A percentile compares a stretch with the other conserved stretches of the same genome.
Evolutionary conservation across 805 yeast genomes (phyloP).

Genomic region (Tetrapisispora fleetii): DNA sequence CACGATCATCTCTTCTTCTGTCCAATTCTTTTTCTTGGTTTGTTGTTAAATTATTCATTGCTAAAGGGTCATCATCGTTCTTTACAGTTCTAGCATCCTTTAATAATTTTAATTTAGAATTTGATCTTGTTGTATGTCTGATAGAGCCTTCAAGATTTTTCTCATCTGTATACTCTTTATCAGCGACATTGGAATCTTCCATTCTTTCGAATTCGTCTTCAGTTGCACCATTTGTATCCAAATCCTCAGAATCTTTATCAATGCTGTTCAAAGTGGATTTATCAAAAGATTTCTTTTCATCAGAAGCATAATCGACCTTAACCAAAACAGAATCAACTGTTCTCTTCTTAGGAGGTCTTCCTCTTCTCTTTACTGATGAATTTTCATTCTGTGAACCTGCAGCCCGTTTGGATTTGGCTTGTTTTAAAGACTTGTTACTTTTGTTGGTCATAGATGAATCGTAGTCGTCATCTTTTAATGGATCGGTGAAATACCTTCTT

Average conservation of each 20-base stretch:
- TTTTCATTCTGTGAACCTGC: background rate
- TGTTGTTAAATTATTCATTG: slow-evolving; percentile 2
- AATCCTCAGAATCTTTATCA: background rate
- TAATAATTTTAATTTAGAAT: background rate
- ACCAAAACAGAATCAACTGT: slow-evolving; percentile 22
- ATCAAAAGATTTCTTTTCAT: slow-evolving; percentile 1
- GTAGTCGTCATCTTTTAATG: slow-evolving; percentile 6
- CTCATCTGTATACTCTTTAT: background rate
- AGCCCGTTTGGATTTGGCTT: background rate
- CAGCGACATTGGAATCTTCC: slow-evolving; percentile 1
- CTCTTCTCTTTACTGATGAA: slow-evolving; percentile 22
- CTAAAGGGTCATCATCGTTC: background rate
- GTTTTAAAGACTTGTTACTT: background rate
- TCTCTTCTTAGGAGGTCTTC: slow-evolving; percentile 29
- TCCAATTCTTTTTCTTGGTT: slow-evolving; percentile 24
- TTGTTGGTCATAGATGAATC: background rate
- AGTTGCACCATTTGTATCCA: slow-evolving; percentile 3
- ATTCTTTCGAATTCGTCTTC: slow-evolving; percentile 3
- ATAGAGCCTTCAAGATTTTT: background rate
- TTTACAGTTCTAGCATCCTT: background rate
- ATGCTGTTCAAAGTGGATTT: background rate
- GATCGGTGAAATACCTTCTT: slow-evolving; percentile 25
- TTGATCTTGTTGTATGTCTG: background rate
- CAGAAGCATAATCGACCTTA: slow-evolving; percentile 41
- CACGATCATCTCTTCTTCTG: slow-evolving; percentile 25